Conservation (phyloP, 495 filamentous ascomycete genomes). For the Platismatia glauca region DNA sequence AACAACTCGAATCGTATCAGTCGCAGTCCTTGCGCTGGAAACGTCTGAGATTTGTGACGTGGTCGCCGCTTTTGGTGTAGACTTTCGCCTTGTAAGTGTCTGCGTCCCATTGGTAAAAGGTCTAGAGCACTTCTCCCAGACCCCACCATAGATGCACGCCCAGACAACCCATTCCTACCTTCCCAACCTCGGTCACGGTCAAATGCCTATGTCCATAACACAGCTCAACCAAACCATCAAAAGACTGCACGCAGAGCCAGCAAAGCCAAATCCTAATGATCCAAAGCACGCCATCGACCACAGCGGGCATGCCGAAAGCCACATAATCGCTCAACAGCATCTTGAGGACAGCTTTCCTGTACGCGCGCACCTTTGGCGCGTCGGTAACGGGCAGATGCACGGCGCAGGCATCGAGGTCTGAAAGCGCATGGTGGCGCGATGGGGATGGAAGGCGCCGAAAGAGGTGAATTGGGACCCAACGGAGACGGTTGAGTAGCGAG, state of each 20-base stretch:
- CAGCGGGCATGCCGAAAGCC: conserved; percentile 20
- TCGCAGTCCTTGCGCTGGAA: too few species aligned
- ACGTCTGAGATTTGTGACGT: too few species aligned
- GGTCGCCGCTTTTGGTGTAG: too few species aligned
- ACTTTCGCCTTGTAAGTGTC: background rate
- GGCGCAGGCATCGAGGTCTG: conserved; percentile 20
- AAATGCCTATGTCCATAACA: too few species aligned
- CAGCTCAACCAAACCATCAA: background rate
- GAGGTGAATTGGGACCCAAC: background rate
- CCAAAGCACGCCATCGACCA: conserved; percentile 20
- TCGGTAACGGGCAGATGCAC: background rate
- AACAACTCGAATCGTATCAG: too few species aligned
- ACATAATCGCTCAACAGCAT: conserved; percentile 23
- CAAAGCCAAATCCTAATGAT: conserved; percentile 12
- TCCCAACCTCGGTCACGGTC: background rate
- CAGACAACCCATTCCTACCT: background rate
- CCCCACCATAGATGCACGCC: conserved; percentile 1
- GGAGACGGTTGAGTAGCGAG: background rate
- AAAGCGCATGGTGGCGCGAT: conserved; percentile 2
- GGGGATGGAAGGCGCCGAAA: conserved; percentile 4
- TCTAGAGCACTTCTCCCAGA: background rate
- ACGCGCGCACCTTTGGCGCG: conserved; percentile 10
- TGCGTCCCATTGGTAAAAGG: background rate
- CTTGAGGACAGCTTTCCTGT: conserved; percentile 18
- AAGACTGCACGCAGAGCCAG: conserved; percentile 10